phyloP scores from a whole-genome alignment of 2,329 filamentous ascomycete genomes.

The Aspergillus versicolor region DNA sequence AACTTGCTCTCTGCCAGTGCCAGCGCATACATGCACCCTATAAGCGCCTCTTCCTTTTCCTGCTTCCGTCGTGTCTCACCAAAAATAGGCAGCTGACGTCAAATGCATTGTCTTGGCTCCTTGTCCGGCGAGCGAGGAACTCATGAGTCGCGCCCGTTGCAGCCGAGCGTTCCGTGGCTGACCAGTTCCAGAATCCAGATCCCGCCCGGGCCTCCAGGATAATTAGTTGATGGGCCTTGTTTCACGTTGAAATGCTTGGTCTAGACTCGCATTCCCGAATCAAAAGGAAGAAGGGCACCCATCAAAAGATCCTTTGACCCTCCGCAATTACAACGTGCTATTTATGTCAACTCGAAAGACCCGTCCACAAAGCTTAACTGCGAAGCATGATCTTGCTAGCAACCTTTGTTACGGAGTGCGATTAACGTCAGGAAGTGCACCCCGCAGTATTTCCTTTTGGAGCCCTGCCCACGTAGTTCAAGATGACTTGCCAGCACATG shows the following conservation, averaged over 20 bases:
- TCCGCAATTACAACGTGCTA: no score
- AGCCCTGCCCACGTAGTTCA: background rate
- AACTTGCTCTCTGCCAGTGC: background rate
- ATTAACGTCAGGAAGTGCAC: background rate
- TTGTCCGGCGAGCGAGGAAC: background rate
- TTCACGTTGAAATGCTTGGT: background rate
- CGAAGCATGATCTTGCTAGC: no score
- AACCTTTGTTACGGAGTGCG: background rate
- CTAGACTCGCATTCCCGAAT: background rate
- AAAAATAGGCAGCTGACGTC: conserved; percentile 16
- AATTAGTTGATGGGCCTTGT: background rate
- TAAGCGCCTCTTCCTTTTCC: background rate
- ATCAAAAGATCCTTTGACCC: no score
- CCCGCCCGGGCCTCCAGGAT: background rate
- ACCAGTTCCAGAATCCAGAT: background rate
- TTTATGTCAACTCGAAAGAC: no score
- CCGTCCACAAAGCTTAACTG: no score
- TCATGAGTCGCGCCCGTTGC: background rate
- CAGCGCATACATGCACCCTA: background rate
- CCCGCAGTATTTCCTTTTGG: background rate
- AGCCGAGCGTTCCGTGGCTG: background rate
- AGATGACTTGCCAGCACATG: background rate
- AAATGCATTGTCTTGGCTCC: background rate
- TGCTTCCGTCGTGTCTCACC: conserved; percentile 6
- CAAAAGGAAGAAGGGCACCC: no score